Percentiles rank a stretch among this genome's conserved stretches.
Conservation (phyloP, 768 basidiomycete species). For the Trametes coccinea region DNA sequence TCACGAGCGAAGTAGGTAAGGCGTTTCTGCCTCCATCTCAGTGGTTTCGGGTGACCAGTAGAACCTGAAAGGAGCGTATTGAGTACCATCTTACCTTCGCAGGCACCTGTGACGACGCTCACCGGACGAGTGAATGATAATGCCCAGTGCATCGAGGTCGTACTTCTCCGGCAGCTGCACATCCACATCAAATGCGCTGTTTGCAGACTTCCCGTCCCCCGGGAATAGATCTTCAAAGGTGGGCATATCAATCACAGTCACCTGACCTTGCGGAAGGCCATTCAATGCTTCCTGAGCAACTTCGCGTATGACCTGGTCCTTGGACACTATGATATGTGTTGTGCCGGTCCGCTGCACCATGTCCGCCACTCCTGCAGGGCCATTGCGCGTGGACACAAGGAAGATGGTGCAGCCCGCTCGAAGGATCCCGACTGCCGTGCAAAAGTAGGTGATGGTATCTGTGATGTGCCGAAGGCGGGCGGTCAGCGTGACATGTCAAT, state of each 20-base stretch:
- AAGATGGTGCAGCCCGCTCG: constrained; percentile 30
- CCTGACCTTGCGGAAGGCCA: not conserved
- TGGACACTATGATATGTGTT: constrained; percentile 10
- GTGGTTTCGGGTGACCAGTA: constrained; percentile 23
- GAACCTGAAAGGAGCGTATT: constrained; percentile 12
- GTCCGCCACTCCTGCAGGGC: constrained; percentile 33
- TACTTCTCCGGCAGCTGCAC: not conserved
- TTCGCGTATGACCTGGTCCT: constrained; percentile 1
- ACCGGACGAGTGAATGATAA: constrained; percentile 22
- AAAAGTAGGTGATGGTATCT: constrained; percentile 32
- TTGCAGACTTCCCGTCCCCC: not conserved
- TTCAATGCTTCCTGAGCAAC: not conserved
- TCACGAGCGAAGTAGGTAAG: not conserved
- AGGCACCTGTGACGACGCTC: not conserved
- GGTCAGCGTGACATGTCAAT: too few species aligned
- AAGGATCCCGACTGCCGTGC: constrained; percentile 22
- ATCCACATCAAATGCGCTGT: not conserved
- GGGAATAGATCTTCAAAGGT: constrained; percentile 13
- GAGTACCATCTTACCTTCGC: not conserved
- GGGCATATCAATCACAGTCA: constrained; percentile 1
- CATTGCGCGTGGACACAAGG: constrained; percentile 38
- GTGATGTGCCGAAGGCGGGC: not conserved
- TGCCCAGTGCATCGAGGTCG: not conserved
- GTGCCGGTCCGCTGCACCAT: constrained; percentile 23
- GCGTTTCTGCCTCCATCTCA: constrained; percentile 10